A percentile compares a stretch with the other conserved stretches of the same genome.
These are phyloP conservation scores for Protostelium mycophagum DNA, from an alignment of 78 protist species.

Conservation along the genomic window DNA sequence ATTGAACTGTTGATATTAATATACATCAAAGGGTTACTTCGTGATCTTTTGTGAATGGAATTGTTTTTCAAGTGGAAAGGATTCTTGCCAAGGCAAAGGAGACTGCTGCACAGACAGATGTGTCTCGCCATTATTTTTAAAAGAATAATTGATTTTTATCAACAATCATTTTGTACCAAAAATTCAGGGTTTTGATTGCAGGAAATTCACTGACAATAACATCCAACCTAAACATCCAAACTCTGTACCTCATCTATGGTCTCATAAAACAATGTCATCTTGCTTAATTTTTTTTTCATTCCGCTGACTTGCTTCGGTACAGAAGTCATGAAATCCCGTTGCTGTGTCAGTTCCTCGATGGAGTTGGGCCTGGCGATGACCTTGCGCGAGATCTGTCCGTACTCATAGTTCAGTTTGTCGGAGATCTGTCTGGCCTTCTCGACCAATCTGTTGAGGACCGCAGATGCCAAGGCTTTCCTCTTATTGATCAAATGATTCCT, in stretches of 20 bases:
- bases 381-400: neutral
- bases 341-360: constrained; percentile 47
- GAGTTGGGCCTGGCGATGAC: constrained; percentile 5
- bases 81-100: no score
- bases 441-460: neutral
- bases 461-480: neutral
- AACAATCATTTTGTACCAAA: no score
- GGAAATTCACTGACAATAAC: no score
- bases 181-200: no score
- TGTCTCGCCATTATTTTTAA: no score
- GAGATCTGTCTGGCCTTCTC: neutral
- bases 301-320: constrained; percentile 14
- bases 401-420: neutral
- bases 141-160: no score
- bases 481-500: neutral
- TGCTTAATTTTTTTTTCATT: constrained; percentile 2
- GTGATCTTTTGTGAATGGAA: no score
- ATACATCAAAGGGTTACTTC: no score
- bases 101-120: no score
- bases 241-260: constrained; percentile 57
- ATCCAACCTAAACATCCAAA: no score
- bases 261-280: neutral
- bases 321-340: neutral
- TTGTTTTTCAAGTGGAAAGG: no score
- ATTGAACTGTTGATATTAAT: neutral